A percentile compares a stretch with the other conserved stretches of the same genome.
Conservation (phyloP, 1,139 yeast genomes). For the Hemisphaericaspora lyxosophila region DNA sequence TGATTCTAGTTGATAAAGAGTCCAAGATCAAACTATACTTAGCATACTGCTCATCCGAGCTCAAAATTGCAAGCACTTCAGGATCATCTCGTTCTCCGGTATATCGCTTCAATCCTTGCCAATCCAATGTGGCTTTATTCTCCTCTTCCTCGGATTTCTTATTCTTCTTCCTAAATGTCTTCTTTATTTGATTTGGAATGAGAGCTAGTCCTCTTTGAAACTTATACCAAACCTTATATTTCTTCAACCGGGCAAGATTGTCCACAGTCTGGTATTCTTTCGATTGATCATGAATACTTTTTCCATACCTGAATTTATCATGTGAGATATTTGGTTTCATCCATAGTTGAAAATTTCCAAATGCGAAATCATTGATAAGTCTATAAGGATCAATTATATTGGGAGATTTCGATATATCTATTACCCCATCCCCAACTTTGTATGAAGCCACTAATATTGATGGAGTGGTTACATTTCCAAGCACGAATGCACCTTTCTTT, state of each 20-base stretch:
- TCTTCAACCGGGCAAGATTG: conserved; percentile 16
- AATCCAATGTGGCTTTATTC: conserved; percentile 18
- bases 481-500: conserved; percentile 68
- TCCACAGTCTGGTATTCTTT: conserved; percentile 1
- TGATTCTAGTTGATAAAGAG: conserved; percentile 52
- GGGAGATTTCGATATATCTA: conserved; percentile 57
- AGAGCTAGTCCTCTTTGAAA: conserved; percentile 23
- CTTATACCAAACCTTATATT: conserved; percentile 21
- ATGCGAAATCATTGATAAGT: conserved; percentile 39
- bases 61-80: conserved; percentile 30
- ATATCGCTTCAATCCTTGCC: conserved; percentile 48
- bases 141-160: conserved; percentile 8
- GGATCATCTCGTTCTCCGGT: conserved; percentile 36
- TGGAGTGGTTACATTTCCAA: conserved; percentile 81
- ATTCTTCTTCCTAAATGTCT: conserved; percentile 5
- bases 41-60: conserved; percentile 69
- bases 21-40: conserved; percentile 74
- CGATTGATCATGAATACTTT: conserved; percentile 3
- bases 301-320: conserved; percentile 20
- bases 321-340: conserved; percentile 70
- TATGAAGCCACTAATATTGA: conserved; percentile 66
- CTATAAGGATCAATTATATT: conserved; percentile 57
- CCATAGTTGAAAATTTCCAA: conserved; percentile 54
- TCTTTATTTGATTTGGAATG: conserved; percentile 10
- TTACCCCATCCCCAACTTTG: conserved; percentile 52